phyloP scores from a whole-genome alignment of 805 yeast genomes.

The Spathaspora passalidarum region DNA sequence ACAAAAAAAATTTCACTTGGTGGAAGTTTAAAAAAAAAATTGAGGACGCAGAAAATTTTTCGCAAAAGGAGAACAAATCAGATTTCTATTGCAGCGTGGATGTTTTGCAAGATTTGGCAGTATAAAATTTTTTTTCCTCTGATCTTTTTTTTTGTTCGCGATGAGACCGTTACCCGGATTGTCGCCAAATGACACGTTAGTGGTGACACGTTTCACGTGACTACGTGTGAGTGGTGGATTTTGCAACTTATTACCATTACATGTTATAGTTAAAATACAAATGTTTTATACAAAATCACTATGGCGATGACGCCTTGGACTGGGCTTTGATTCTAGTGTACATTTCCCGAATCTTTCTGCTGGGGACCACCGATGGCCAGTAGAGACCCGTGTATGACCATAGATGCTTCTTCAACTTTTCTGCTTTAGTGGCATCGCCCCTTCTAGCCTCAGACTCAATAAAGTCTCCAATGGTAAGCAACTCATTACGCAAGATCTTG shows the following conservation, averaged over 20 bases:
- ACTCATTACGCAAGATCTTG: constrained; percentile 59
- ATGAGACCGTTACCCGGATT: too few relatives aligned
- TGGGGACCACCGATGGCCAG: constrained; percentile 87
- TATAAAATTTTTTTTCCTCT: too few relatives aligned
- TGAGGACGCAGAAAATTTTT: neutral
- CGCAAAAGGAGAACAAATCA: neutral
- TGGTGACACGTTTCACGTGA: too few relatives aligned
- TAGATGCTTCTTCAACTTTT: constrained; percentile 55
- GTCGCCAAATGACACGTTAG: too few relatives aligned
- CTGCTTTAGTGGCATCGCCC: constrained; percentile 21
- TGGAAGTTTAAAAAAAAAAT: neutral
- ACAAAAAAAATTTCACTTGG: constrained; percentile 4
- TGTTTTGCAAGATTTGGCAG: too few relatives aligned
- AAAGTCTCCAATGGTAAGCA: constrained; percentile 70
- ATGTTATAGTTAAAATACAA: neutral
- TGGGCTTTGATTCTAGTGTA: constrained; percentile 53
- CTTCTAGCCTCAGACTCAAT: constrained; percentile 30
- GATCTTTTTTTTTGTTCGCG: too few relatives aligned
- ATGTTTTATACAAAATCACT: neutral
- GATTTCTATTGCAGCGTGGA: neutral
- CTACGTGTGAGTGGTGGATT: too few relatives aligned
- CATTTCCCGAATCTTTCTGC: constrained; percentile 72
- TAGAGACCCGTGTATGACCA: constrained; percentile 83
- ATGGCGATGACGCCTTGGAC: constrained; percentile 1
- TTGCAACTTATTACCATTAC: too few relatives aligned